Percentiles rank a stretch among this genome's conserved stretches.
Conservation (phyloP, 768 basidiomycete genomes). For the Trametes elegans region DNA sequence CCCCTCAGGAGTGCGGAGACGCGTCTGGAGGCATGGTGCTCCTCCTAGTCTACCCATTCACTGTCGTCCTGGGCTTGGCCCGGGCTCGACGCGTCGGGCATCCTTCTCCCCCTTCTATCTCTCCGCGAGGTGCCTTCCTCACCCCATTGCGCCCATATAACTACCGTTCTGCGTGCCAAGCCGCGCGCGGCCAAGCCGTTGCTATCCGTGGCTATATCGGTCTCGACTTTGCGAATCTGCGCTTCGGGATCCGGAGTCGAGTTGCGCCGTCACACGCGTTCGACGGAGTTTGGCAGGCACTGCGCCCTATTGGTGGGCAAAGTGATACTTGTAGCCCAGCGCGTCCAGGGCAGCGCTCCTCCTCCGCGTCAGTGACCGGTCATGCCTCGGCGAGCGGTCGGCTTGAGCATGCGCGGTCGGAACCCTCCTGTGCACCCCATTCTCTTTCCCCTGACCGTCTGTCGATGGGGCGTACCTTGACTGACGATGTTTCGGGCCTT, state of each 20-base stretch:
- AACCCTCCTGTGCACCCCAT: background rate
- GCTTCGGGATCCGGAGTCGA: background rate
- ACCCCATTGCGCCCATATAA: background rate
- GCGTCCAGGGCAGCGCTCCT: background rate
- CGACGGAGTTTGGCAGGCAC: no score
- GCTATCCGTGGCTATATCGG: constrained; percentile 7
- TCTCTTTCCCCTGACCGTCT: background rate
- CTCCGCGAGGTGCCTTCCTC: constrained; percentile 1
- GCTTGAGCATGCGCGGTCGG: background rate
- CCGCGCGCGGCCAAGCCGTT: background rate
- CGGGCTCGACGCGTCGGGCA: background rate
- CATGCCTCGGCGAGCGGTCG: background rate
- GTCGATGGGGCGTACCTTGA: background rate
- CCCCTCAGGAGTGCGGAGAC: background rate
- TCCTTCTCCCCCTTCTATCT: background rate
- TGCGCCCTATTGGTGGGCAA: background rate
- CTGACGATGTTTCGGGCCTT: constrained; percentile 15
- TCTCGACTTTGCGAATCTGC: background rate
- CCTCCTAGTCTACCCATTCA: background rate
- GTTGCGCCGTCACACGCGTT: background rate
- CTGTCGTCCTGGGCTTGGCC: background rate
- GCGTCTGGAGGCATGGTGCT: background rate
- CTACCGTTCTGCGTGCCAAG: background rate
- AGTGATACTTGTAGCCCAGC: background rate
- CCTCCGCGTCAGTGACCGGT: background rate